Evolutionary conservation across 2,329 filamentous ascomycete genomes (phyloP).

Genomic region (Xylaria sp.): DNA sequence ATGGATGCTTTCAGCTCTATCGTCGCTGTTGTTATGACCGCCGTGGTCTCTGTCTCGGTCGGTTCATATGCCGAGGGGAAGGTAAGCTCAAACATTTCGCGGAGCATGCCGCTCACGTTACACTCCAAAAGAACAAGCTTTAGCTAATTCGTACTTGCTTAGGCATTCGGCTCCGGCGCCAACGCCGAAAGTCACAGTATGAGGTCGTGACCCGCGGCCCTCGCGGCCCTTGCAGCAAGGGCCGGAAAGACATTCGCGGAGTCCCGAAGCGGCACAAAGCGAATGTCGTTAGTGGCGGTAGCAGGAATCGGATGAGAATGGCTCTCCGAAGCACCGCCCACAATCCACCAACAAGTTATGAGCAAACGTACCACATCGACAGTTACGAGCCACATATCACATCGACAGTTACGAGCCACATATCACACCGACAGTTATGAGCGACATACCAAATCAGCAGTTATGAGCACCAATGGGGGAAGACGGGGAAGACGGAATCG

Average conservation of each 20-base stretch:
- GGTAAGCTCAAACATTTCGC: constrained; percentile 27
- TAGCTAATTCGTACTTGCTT: background rate
- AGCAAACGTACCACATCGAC: constrained; percentile 15
- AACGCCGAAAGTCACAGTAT: constrained; percentile 18
- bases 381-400: too few relatives aligned
- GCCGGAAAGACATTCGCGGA: constrained; percentile 31
- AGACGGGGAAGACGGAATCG: constrained; percentile 28
- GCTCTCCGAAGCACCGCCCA: constrained; percentile 1
- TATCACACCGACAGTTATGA: background rate
- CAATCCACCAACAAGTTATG: constrained; percentile 30
- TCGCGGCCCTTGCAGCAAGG: background rate
- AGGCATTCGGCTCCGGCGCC: constrained; percentile 34
- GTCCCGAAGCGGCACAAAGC: constrained; percentile 36
- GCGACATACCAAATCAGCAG: background rate
- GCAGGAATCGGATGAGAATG: constrained; percentile 34
- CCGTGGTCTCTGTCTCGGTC: constrained; percentile 37
- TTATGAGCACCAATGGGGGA: constrained; percentile 31
- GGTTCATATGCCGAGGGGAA: constrained; percentile 36
- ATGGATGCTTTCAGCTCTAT: constrained; percentile 40
- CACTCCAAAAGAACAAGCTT: background rate
- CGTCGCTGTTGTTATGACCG: constrained; percentile 37
- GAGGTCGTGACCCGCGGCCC: constrained; percentile 34
- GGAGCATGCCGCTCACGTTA: background rate
- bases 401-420: too few relatives aligned
- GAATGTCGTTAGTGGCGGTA: constrained; percentile 22